Percentiles rank a stretch among this genome's conserved stretches.
Conservation (phyloP, 768 basidiomycete species). For the Lactifluus subvellereus region DNA sequence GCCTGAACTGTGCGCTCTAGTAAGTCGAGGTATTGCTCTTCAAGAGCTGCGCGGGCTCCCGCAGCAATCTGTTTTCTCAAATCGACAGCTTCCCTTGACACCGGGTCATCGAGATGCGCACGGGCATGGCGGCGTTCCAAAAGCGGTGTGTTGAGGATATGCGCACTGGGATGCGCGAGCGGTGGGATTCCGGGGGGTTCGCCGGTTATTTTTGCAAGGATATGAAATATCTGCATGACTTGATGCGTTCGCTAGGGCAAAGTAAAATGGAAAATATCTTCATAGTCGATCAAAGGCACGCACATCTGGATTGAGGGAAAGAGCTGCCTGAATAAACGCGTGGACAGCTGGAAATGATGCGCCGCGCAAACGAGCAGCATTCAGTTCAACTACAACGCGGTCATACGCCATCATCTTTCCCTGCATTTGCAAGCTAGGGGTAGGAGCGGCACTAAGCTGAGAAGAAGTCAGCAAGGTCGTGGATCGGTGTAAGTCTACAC, state of each 20-base stretch:
- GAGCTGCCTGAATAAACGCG: constrained; percentile 60
- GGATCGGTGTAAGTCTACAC: constrained; percentile 27
- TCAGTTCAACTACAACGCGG: constrained; percentile 71
- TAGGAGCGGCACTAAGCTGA: constrained; percentile 45
- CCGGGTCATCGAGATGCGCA: constrained; percentile 60
- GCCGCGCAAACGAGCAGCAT: constrained; percentile 63
- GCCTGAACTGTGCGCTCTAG: constrained; percentile 79
- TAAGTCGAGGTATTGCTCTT: constrained; percentile 84
- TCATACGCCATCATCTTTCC: constrained; percentile 96
- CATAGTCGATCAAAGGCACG: constrained; percentile 24
- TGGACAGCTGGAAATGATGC: constrained; percentile 74
- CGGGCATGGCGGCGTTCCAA: constrained; percentile 80
- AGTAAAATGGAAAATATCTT: neutral
- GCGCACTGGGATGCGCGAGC: constrained; percentile 72
- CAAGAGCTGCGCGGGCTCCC: constrained; percentile 76
- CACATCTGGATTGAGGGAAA: constrained; percentile 54
- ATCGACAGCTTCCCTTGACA: constrained; percentile 58
- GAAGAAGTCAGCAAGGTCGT: constrained; percentile 11
- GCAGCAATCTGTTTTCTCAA: constrained; percentile 69
- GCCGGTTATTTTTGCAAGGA: constrained; percentile 67
- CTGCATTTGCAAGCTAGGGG: constrained; percentile 73
- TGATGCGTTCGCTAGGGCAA: constrained; percentile 44
- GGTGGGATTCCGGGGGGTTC: constrained; percentile 75
- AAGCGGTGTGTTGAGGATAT: constrained; percentile 73
- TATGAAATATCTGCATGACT: constrained; percentile 64